phyloP scores from a whole-genome alignment of 1,139 yeast species.

The Schizosaccharomyces versatilis region DNA sequence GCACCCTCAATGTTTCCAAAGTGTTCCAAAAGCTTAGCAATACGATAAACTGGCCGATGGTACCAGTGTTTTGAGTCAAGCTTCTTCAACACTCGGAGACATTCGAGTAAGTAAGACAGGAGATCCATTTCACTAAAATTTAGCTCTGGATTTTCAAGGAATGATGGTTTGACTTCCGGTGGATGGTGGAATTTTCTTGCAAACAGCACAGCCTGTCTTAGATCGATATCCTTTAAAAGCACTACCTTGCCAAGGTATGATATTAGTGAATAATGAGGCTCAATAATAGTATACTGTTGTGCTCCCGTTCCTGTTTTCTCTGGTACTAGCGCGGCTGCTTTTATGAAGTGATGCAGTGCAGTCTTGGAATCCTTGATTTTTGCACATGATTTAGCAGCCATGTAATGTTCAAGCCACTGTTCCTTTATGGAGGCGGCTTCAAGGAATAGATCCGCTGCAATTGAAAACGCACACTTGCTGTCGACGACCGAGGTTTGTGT shows the following conservation, averaged over 20 bases:
- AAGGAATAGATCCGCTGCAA: slow-evolving; percentile 7
- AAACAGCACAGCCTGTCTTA: not conserved
- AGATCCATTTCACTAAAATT: slow-evolving; percentile 12
- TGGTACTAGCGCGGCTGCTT: slow-evolving; percentile 21
- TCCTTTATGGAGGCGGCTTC: slow-evolving; percentile 19
- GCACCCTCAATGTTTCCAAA: slow-evolving; percentile 34
- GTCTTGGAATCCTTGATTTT: slow-evolving; percentile 21
- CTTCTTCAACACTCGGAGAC: slow-evolving; percentile 20
- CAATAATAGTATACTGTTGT: slow-evolving; percentile 25
- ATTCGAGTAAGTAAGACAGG: not conserved
- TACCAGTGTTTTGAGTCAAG: slow-evolving; percentile 81
- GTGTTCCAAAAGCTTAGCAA: slow-evolving; percentile 44
- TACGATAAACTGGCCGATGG: slow-evolving; percentile 56
- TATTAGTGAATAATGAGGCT: slow-evolving; percentile 30
- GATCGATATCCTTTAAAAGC: not conserved
- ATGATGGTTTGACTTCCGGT: slow-evolving; percentile 17
- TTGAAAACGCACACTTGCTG: not conserved
- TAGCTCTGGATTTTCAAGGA: not conserved
- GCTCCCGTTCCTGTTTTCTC: slow-evolving; percentile 19
- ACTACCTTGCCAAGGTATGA: slow-evolving; percentile 32
- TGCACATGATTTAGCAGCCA: slow-evolving; percentile 34
- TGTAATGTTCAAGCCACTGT: slow-evolving; percentile 45
- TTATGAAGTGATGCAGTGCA: slow-evolving; percentile 15
- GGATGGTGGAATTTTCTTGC: slow-evolving; percentile 14
- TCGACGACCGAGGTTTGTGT: not conserved